Percentiles rank a stretch among this genome's conserved stretches.
phyloP scores from a whole-genome alignment of 345 rosid genomes.

The Cardamine resedifolia region DNA sequence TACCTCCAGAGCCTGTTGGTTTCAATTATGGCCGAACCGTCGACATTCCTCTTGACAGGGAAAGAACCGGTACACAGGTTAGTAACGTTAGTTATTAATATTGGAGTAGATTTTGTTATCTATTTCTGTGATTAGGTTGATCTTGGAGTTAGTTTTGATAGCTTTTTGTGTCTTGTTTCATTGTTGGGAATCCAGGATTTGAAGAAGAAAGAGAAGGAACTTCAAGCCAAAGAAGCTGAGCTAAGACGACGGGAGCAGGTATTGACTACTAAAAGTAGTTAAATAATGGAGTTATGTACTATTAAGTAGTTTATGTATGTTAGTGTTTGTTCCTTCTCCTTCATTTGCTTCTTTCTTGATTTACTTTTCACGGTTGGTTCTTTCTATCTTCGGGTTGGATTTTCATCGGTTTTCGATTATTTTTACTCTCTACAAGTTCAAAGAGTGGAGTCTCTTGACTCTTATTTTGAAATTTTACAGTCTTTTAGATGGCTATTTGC shows the following conservation, averaged over 20 bases:
- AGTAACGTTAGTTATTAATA: too few relatives aligned
- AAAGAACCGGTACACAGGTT: conserved; percentile 44
- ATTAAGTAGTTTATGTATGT: background rate
- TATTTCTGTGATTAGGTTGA: background rate
- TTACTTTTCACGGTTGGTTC: background rate
- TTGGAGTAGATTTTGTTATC: background rate
- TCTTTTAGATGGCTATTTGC: background rate
- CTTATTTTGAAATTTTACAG: background rate
- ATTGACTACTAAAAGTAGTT: conserved; percentile 18
- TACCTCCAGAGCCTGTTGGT: conserved; percentile 93
- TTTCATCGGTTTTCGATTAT: background rate
- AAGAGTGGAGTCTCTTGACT: background rate
- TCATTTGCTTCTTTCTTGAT: background rate
- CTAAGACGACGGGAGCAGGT: conserved; percentile 92
- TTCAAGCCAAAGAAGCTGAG: conserved; percentile 96
- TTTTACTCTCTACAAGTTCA: background rate
- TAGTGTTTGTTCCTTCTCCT: background rate
- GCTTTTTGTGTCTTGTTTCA: conserved; percentile 15
- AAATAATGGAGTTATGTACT: conserved; percentile 1
- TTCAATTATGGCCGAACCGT: conserved; percentile 64
- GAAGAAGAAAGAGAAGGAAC: conserved; percentile 89
- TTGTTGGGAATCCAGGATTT: conserved; percentile 58
- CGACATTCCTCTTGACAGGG: conserved; percentile 88
- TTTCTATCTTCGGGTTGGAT: background rate
- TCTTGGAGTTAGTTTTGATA: conserved; percentile 5